Base-by-base conservation (phyloP, 345 rosid genomes). In the Salix arbutifolia region DNA sequence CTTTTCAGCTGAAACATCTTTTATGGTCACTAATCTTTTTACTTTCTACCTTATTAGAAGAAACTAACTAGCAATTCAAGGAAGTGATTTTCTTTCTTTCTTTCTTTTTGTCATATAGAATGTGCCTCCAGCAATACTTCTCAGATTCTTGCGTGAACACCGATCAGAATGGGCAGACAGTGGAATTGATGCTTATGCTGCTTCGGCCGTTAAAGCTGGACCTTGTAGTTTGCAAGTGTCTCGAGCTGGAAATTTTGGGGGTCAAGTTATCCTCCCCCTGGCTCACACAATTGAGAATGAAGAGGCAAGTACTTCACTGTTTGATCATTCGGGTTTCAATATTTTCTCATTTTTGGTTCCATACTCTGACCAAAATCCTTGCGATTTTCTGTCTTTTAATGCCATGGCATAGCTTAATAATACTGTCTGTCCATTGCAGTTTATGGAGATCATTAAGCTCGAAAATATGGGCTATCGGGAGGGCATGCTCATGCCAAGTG, bases 91-190 rank as follows among this genome's bases (percentile, higher is more conserved):
- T 10, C n/a, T 65, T 38, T 46, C 30, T 13, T 4, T 66, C 14
- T 78, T 70, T 53, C 73, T 67, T 68, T 69, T 77, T 28, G 80
- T 37, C 16, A 0, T 79, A 53, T 61, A 96, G 99, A 94, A 96
- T 62, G 97, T 96, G 52, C 97, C 97, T 78, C 99, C 99, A n/a
- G 96, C 88, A 4, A 90, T 94, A 64, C 96, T 96, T 46, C 96
- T 96, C 9, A 88, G 98, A 77, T 94, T 96, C 82, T 83, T 96
- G 82, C 92, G 98, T 52, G 99, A 96, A 85, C 99, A 96, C 74
- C 87, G 99, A 75, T 96, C 99, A 65, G 99, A 96, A 80, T 96
- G 99, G 99, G 97, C 98, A 17, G 99, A 96, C 80, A 94, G 88
- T 88, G 88, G 87, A 80, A 92, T 94, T 71, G 99, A 96, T 89